phyloP scores from a whole-genome alignment of 352 stramenopile genomes.

The Pythium dissimile region DNA sequence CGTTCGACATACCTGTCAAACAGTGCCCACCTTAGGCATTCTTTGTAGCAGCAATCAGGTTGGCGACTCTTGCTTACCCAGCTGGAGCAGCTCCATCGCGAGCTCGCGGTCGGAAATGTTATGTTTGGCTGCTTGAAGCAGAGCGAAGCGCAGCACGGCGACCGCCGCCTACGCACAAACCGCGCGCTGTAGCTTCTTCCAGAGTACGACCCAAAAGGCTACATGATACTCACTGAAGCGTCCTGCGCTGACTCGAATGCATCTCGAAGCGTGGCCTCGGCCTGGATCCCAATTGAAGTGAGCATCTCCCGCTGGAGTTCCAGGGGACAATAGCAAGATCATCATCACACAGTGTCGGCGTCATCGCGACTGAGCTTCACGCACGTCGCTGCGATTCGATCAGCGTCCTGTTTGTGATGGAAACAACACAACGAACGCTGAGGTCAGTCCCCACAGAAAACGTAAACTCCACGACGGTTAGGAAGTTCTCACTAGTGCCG shows the following conservation, averaged over 20 bases:
- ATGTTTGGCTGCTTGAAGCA: slow-evolving; percentile 48
- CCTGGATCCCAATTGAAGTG: too few species aligned
- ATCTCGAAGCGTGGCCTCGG: too few species aligned
- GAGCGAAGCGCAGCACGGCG: slow-evolving; percentile 43
- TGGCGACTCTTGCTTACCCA: slow-evolving; percentile 34
- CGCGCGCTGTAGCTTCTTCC: too few species aligned
- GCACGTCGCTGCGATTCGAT: background rate
- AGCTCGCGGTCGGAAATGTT: slow-evolving; percentile 33
- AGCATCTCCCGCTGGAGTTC: too few species aligned
- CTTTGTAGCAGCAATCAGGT: too few species aligned
- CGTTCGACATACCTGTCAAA: slow-evolving; percentile 5
- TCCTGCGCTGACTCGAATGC: too few species aligned
- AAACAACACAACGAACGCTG: background rate
- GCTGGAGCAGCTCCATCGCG: slow-evolving; percentile 41
- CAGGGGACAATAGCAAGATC: too few species aligned
- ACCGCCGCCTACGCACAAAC: slow-evolving; percentile 27
- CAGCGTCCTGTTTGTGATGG: slow-evolving; percentile 1
- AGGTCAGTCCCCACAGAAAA: background rate
- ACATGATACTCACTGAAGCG: too few species aligned
- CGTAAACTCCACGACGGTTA: background rate
- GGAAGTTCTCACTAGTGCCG: slow-evolving; percentile 1
- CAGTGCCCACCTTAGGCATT: background rate
- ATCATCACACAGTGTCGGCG: too few species aligned
- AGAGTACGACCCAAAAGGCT: too few species aligned
- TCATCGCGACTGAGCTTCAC: background rate